These are phyloP conservation scores for Thamnidium elegans DNA, from an alignment of 192 early-diverging fungal species.

Conservation along the genomic window DNA sequence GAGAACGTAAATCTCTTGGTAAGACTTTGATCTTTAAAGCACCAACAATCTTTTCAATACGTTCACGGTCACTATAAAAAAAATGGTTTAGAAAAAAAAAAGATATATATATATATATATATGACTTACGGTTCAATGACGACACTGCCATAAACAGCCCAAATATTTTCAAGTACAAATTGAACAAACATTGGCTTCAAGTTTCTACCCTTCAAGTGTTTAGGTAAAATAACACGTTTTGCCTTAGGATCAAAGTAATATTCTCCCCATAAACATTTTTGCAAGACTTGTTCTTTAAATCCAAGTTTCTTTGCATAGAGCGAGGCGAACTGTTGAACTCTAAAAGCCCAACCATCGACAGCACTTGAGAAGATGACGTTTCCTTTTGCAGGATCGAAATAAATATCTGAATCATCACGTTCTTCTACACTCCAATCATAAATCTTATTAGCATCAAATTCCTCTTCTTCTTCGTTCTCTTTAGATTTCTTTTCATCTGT, in stretches of 20 bases:
- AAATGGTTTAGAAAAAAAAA: conserved; percentile 17
- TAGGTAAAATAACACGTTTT: conserved; percentile 83
- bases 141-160: conserved; percentile 88
- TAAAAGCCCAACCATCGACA: conserved; percentile 98
- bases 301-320: conserved; percentile 89
- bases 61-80: conserved; percentile 61
- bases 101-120: background rate
- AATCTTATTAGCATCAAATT: conserved; percentile 42
- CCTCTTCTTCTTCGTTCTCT: conserved; percentile 36
- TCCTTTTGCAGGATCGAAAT: conserved; percentile 92
- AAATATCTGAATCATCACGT: conserved; percentile 90
- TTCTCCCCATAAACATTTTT: conserved; percentile 93
- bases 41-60: conserved; percentile 89
- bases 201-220: conserved; percentile 75
- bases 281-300: conserved; percentile 72
- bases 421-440: conserved; percentile 85
- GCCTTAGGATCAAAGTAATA: conserved; percentile 96
- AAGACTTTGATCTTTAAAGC: conserved; percentile 85
- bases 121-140: conserved; percentile 54
- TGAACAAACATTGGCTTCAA: conserved; percentile 98
- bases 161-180: conserved; percentile 90
- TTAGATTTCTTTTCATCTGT: conserved; percentile 33
- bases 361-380: conserved; percentile 97
- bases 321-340: conserved; percentile 87
- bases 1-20: conserved; percentile 85